These are phyloP conservation scores for California macrophylla DNA, from an alignment of 441 rosid genomes.

Conservation along the genomic window DNA sequence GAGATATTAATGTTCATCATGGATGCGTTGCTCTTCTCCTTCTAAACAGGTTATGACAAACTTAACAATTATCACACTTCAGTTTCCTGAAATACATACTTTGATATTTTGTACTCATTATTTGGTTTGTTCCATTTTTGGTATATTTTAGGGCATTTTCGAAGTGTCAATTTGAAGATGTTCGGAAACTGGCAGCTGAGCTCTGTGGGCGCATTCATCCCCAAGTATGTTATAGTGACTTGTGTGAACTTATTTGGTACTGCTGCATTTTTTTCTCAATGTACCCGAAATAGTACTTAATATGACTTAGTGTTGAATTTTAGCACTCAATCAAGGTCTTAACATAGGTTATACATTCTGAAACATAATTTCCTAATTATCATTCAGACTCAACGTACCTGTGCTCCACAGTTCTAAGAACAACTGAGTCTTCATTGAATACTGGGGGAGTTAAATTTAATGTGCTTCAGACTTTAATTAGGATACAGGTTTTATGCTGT, in stretches of 20 bases:
- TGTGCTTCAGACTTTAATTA: neutral
- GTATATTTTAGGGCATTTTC: conserved; percentile 54
- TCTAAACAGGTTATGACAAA: conserved; percentile 49
- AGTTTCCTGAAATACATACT: neutral
- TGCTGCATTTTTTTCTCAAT: conserved; percentile 14
- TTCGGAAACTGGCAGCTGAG: conserved; percentile 81
- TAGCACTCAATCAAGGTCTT: neutral
- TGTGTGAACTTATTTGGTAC: conserved; percentile 9
- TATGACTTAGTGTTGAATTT: conserved; percentile 5
- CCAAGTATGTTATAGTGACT: conserved; percentile 31
- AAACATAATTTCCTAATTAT: neutral
- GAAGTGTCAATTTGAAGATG: conserved; percentile 70
- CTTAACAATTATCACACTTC: conserved; percentile 15
- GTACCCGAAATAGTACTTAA: neutral
- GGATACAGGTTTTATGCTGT: neutral
- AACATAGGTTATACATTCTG: neutral
- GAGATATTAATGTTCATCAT: conserved; percentile 33
- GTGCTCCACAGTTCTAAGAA: neutral
- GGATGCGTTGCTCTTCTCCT: conserved; percentile 58
- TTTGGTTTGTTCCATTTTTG: conserved; percentile 16
- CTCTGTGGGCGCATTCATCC: conserved; percentile 90
- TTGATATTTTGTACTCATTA: conserved; percentile 16
- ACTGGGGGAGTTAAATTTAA: neutral
- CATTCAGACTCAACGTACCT: neutral
- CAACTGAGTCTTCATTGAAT: neutral